These are phyloP conservation scores for Taxillus chinensis DNA, from an alignment of 164 flowering plant species.

Conservation along the genomic window DNA sequence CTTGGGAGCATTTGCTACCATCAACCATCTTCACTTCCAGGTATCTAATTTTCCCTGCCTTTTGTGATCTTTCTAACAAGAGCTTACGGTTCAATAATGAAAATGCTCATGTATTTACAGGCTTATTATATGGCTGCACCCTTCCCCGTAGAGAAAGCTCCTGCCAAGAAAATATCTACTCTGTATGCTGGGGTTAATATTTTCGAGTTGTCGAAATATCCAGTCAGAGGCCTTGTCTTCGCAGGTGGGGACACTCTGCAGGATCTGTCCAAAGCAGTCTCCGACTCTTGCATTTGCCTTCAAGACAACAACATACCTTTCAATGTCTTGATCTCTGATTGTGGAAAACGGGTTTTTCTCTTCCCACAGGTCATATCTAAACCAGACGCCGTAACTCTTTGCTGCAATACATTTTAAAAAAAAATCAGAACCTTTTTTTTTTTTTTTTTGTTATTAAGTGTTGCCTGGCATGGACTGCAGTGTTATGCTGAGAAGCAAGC, in stretches of 20 bases:
- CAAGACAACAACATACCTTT: constrained; percentile 57
- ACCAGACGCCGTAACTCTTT: neutral
- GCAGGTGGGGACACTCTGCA: constrained; percentile 41
- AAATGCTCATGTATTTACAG: constrained; percentile 14
- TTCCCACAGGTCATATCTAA: constrained; percentile 42
- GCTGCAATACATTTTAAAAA: neutral
- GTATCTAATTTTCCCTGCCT: constrained; percentile 8
- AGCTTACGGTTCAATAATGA: neutral
- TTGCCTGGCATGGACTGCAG: constrained; percentile 14
- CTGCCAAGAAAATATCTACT: constrained; percentile 31
- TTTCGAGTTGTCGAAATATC: constrained; percentile 39
- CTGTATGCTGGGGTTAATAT: constrained; percentile 27
- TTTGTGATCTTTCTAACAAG: neutral
- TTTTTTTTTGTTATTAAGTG: neutral
- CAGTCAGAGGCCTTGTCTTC: constrained; percentile 54
- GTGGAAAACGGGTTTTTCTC: constrained; percentile 45
- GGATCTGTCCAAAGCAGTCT: constrained; percentile 34
- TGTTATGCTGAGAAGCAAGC: constrained; percentile 81
- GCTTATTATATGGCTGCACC: constrained; percentile 55
- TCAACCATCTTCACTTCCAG: constrained; percentile 68
- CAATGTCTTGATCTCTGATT: constrained; percentile 58
- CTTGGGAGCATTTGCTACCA: constrained; percentile 70
- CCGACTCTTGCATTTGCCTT: constrained; percentile 49
- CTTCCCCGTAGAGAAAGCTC: constrained; percentile 59
- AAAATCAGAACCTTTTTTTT: too few relatives aligned